Evolutionary conservation across 371 early-diverging fungal species (phyloP), one percentile per base, ranked within the genome.

Genomic region (Mortierella sp.): DNA sequence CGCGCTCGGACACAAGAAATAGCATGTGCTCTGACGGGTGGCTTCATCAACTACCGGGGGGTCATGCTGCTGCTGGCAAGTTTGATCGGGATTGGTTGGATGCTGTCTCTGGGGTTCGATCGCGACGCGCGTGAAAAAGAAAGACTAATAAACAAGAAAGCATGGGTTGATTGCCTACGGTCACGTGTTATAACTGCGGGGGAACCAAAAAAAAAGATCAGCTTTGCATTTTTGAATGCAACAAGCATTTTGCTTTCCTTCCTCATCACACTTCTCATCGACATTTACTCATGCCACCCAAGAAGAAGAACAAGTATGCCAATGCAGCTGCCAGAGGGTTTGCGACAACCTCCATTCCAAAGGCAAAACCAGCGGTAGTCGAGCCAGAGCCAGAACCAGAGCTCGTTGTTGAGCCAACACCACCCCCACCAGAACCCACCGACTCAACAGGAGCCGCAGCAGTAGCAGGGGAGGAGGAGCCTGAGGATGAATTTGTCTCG

Each of bases 311-410:
- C 71, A 86, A 88, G 71, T 78, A 83, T 43, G 80, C 88, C 10
- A 86, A 86, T 75, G 81, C 87, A 5, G 37, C 72, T 8, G 86
- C 87, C 0, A 79, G 89, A 67, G 89, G 89, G 6, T 88, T 87
- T 44, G 87, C 89, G 16, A 89, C 89, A 13, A 88, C 88, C 10
- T 82, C 82, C 13, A 82, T 82, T 44, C 88, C 87, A 50, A 88
- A 88, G 64, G 78, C 79, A 51, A 83, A 84, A 31, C 87, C 87
- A 2, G 71, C 71, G 21, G 76, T 55, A 3, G 75, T 37, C 2
- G 80, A 83, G 19, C 69, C 72, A 13, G 70, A 75, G 13, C 77
- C 81, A n/a, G 73, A 69, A 9, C 64, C 75, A 21, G 53, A 79
- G 40, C 72, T 71, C 31, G 53, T 48, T n/a, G 54, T 57, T 5